A percentile compares a stretch with the other conserved stretches of the same genome.
Evolutionary conservation across 1,284 basidiomycete species (phyloP).

Genomic region (Neonothopanus nambi): DNA sequence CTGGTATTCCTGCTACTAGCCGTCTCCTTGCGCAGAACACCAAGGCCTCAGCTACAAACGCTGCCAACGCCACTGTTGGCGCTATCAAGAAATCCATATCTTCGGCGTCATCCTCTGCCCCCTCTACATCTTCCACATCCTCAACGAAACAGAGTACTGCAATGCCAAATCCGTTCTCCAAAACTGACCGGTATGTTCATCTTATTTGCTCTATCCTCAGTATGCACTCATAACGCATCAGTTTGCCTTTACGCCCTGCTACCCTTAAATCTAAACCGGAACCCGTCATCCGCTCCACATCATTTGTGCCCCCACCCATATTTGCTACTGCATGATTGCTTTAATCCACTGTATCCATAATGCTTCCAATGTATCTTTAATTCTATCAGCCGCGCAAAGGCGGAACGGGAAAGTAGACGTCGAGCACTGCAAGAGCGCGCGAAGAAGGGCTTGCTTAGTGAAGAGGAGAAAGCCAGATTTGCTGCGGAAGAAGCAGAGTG

Average conservation of each 20-base stretch:
- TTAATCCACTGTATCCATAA: slow-evolving; percentile 12
- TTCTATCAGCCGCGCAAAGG: slow-evolving; percentile 59
- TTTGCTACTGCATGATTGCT: slow-evolving; percentile 46
- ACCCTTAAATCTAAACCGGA: slow-evolving; percentile 24
- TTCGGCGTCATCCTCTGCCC: slow-evolving; percentile 18
- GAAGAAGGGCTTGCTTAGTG: slow-evolving; percentile 64
- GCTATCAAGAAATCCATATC: slow-evolving; percentile 42
- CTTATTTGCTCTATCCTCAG: slow-evolving; percentile 34
- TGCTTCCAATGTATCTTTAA: slow-evolving; percentile 23
- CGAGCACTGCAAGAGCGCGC: slow-evolving; percentile 69
- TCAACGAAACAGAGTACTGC: slow-evolving; percentile 17
- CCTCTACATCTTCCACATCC: slow-evolving; percentile 21
- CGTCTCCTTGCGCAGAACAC: slow-evolving; percentile 29
- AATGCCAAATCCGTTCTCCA: slow-evolving; percentile 54
- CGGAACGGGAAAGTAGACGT: slow-evolving; percentile 64
- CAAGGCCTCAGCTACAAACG: slow-evolving; percentile 32
- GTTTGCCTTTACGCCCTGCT: slow-evolving; percentile 35
- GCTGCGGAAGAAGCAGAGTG: slow-evolving; percentile 48
- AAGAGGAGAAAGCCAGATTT: slow-evolving; percentile 62
- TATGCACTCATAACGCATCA: slow-evolving; percentile 69
- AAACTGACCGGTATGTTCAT: slow-evolving; percentile 67
- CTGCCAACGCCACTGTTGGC: slow-evolving; percentile 42
- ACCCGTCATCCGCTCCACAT: slow-evolving; percentile 40
- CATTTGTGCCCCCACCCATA: slow-evolving; percentile 63
- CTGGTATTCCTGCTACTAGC: slow-evolving; percentile 20